Conservation (phyloP, 2,329 filamentous ascomycete genomes). For the Zasmidium cellare region DNA sequence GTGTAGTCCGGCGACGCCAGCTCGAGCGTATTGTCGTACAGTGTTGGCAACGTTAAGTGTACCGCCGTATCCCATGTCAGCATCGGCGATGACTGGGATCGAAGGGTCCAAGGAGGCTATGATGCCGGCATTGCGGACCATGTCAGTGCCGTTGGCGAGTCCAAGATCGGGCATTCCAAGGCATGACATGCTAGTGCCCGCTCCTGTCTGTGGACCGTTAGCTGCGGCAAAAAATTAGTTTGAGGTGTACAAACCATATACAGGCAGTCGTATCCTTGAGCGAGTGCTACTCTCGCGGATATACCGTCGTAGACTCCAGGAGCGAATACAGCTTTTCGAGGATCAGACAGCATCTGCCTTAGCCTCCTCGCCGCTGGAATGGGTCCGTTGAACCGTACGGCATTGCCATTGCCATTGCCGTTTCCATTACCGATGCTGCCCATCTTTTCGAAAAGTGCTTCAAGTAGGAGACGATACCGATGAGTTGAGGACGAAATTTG, state of each 20-base stretch:
- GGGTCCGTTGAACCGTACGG: neutral
- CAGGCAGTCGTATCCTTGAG: neutral
- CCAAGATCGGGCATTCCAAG: conserved; percentile 4
- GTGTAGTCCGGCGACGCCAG: conserved; percentile 4
- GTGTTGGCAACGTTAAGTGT: conserved; percentile 3
- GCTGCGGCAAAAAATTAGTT: no score
- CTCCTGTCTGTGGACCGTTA: neutral
- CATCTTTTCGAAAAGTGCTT: neutral
- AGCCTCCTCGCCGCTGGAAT: neutral
- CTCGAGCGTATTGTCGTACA: conserved; percentile 4
- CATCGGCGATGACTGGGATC: conserved; percentile 1
- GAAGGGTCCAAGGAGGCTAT: neutral
- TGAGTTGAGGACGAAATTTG: neutral
- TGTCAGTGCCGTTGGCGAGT: conserved; percentile 1
- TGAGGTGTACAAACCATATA: conserved; percentile 3
- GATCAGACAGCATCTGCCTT: neutral
- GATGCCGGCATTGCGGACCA: conserved; percentile 6
- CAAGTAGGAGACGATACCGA: neutral
- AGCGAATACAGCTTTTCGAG: neutral
- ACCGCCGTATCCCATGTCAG: conserved; percentile 3
- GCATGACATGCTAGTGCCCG: conserved; percentile 2
- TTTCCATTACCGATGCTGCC: neutral
- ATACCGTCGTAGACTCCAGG: conserved; percentile 1
- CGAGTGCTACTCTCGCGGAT: neutral
- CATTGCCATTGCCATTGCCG: neutral